Conservation (phyloP, 768 basidiomycete genomes). For the Tulasnella sp. region DNA sequence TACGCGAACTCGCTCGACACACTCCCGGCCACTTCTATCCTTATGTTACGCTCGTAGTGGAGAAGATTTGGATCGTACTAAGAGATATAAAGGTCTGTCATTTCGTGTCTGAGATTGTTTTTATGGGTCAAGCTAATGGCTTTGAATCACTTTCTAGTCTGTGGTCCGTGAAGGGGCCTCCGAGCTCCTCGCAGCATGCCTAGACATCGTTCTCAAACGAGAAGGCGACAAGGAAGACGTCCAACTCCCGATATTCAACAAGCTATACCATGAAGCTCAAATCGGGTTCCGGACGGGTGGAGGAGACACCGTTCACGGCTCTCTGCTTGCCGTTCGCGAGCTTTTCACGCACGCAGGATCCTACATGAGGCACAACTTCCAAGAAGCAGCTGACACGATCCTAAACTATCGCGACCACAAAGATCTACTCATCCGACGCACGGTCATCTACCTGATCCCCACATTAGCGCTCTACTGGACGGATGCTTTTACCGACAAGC, state of each 20-base stretch:
- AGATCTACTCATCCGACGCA: constrained; percentile 85
- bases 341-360: constrained; percentile 89
- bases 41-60: constrained; percentile 84
- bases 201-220: constrained; percentile 79
- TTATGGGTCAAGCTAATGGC: no score
- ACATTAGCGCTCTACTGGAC: constrained; percentile 94
- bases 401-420: constrained; percentile 85
- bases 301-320: constrained; percentile 91
- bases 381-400: constrained; percentile 87
- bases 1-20: constrained; percentile 91
- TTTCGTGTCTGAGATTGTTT: no score
- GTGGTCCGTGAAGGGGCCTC: constrained; percentile 93
- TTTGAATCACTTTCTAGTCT: no score
- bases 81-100: constrained; percentile 80
- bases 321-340: constrained; percentile 87
- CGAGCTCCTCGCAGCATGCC: constrained; percentile 87
- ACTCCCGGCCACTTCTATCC: constrained; percentile 86
- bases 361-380: constrained; percentile 88
- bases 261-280: constrained; percentile 87
- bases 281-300: constrained; percentile 73
- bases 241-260: constrained; percentile 61
- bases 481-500: constrained; percentile 86
- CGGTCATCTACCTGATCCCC: constrained; percentile 95
- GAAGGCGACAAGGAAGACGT: constrained; percentile 62
- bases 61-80: constrained; percentile 89